These are phyloP conservation scores for Endoconidiophora laricicola DNA, from an alignment of 2,329 filamentous ascomycete species.

Conservation along the genomic window DNA sequence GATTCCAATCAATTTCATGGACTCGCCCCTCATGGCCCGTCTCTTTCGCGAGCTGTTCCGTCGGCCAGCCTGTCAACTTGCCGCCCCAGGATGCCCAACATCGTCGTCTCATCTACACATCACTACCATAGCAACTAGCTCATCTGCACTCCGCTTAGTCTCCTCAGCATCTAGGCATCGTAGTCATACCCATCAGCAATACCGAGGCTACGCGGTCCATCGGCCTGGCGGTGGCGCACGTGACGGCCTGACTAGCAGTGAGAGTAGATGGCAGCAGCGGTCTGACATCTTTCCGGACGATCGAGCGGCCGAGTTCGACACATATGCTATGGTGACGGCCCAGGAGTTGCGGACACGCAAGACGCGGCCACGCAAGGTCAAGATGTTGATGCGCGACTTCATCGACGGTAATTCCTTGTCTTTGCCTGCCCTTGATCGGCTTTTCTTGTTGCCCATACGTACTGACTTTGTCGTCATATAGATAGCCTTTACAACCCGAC, in stretches of 20 bases:
- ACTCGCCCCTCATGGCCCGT: slow-evolving; percentile 60
- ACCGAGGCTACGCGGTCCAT: slow-evolving; percentile 17
- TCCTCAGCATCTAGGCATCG: slow-evolving; percentile 6
- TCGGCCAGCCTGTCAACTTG: slow-evolving; percentile 39
- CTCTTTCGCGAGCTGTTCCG: slow-evolving; percentile 76
- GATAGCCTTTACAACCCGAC: slow-evolving; percentile 88
- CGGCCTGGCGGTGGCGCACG: slow-evolving; percentile 4
- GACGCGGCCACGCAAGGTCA: slow-evolving; percentile 70
- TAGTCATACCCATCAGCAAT: slow-evolving; percentile 16
- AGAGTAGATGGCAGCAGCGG: slow-evolving; percentile 75
- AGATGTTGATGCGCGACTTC: slow-evolving; percentile 96
- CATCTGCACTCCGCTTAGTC: background rate
- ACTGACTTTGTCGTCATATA: slow-evolving; percentile 21
- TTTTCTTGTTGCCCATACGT: slow-evolving; percentile 18
- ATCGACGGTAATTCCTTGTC: slow-evolving; percentile 55
- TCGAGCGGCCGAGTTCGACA: slow-evolving; percentile 61
- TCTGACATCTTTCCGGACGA: slow-evolving; percentile 59
- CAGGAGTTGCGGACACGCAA: slow-evolving; percentile 53
- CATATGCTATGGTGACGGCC: slow-evolving; percentile 75
- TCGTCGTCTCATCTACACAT: slow-evolving; percentile 16
- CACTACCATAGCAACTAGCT: no score
- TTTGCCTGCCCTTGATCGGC: background rate
- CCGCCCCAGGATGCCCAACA: slow-evolving; percentile 25
- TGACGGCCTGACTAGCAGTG: slow-evolving; percentile 25
- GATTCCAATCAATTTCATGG: slow-evolving; percentile 37